Evolutionary conservation across 169 alveolate species (phyloP), one percentile per base, ranked within the genome.

Genomic region (Besnoitia besnoiti): DNA sequence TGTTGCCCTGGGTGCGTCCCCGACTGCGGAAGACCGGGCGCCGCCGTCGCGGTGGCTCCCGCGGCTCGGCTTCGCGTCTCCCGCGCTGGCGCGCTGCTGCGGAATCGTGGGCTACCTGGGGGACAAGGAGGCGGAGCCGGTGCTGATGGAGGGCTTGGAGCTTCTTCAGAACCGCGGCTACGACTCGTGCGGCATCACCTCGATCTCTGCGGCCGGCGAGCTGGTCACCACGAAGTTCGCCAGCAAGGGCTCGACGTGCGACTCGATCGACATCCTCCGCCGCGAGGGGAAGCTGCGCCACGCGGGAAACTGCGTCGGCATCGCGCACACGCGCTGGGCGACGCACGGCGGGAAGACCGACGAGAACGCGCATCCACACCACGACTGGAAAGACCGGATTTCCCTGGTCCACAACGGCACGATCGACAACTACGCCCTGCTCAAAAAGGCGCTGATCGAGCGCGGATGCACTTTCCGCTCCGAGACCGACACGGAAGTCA

Each of bases 321-420:
- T 99, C 55, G 99, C 99, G 19, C 99, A 99, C 95, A 99, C 99
- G 47, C 95, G 99, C 61, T 99, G 99, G 99, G 99, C 99, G 0
- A 99, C 99, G 0, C 99, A 98, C 95, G 99, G 99, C 35, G 98
- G 98, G 10, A 98, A 98, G 88, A 98, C 99, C 3, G 99, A 98
- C 90, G 95, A 94, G 47, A 98, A 98, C 94, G 99, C 99, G 44
- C 99, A 99, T 95, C 99, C 99, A 35, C 99, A 99, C 95, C 95
- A 94, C 79, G 99, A 98, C 94, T 94, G 96, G 73, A 94, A 95
- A 76, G 96, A 96, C 50, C 96, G 99, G 89, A 92, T 98, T 5
- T 97, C 99, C 42, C 94, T 98, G 27, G 99, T 98, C 33, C 99
- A 99, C 93, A 99, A 99, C 94, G 99, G 99, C 10, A 97, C 99